These are phyloP conservation scores for Penicillium sp. DNA, from an alignment of 2,329 filamentous ascomycete species.

Conservation along the genomic window DNA sequence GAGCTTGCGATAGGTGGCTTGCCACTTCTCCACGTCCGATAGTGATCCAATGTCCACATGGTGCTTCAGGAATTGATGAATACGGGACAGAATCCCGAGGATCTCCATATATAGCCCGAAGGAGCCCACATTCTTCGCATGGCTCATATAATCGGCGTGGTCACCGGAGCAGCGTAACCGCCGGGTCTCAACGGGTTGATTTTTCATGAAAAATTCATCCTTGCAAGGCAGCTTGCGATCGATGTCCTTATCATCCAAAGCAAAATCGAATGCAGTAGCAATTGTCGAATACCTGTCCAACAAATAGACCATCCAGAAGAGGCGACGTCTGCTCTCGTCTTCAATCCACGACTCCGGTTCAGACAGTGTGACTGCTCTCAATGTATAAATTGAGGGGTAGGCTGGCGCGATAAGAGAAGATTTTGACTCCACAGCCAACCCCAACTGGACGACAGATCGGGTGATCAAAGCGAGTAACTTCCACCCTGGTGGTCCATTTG, in stretches of 20 bases:
- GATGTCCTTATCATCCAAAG: slow-evolving; percentile 81
- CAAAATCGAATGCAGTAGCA: slow-evolving; percentile 87
- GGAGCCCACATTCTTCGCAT: slow-evolving; percentile 75
- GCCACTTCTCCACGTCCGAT: slow-evolving; percentile 84
- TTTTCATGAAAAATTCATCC: slow-evolving; percentile 79
- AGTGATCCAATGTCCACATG: slow-evolving; percentile 83
- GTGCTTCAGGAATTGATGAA: slow-evolving; percentile 82
- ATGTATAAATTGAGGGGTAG: slow-evolving; percentile 81
- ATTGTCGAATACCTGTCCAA: slow-evolving; percentile 87
- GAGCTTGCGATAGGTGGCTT: slow-evolving; percentile 77
- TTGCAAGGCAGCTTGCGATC: slow-evolving; percentile 81
- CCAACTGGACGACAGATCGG: slow-evolving; percentile 80
- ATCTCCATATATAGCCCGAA: slow-evolving; percentile 92
- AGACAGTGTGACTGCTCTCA: slow-evolving; percentile 77
- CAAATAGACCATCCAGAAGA: slow-evolving; percentile 94
- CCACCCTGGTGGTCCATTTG: slow-evolving; percentile 88
- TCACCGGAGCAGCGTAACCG: slow-evolving; percentile 63
- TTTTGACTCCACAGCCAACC: slow-evolving; percentile 75
- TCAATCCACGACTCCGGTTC: slow-evolving; percentile 83
- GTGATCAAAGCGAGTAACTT: slow-evolving; percentile 87
- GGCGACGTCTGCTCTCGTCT: slow-evolving; percentile 74
- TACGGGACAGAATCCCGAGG: slow-evolving; percentile 76
- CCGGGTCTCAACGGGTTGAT: slow-evolving; percentile 75
- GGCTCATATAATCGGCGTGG: slow-evolving; percentile 59
- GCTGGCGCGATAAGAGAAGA: slow-evolving; percentile 73